A percentile compares a stretch with the other conserved stretches of the same genome.
Evolutionary conservation across 176 grass and related monocot species (phyloP).

Genomic region (Echinochloa phyllopogon): DNA sequence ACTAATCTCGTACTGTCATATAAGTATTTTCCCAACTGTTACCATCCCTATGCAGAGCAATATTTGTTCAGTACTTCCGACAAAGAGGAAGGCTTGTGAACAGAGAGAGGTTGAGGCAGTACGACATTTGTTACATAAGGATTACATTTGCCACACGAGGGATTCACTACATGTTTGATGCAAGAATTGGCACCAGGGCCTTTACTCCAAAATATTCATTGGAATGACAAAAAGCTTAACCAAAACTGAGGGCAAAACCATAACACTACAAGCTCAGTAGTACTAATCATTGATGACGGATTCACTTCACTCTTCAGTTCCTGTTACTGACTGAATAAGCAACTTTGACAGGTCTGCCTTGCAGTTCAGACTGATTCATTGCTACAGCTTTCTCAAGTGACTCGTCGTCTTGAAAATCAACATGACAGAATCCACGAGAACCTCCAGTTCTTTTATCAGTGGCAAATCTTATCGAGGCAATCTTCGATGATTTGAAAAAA

Average conservation of each 20-base stretch:
- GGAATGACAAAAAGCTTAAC: background rate
- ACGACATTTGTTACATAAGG: constrained; percentile 3
- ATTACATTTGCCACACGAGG: background rate
- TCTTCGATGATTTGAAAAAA: constrained; percentile 65
- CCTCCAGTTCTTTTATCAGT: constrained; percentile 60
- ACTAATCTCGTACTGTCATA: background rate
- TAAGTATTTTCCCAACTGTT: background rate
- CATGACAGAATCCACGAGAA: constrained; percentile 75
- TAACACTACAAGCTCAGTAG: background rate
- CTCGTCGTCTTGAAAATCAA: constrained; percentile 83
- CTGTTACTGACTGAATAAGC: constrained; percentile 79
- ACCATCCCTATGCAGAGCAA: background rate
- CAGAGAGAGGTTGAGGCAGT: background rate
- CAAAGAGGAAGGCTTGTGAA: background rate
- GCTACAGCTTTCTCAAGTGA: constrained; percentile 75
- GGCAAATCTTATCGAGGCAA: constrained; percentile 80
- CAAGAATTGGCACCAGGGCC: background rate
- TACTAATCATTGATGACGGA: background rate
- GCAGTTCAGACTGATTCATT: constrained; percentile 74
- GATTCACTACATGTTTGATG: background rate
- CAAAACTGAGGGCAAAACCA: constrained; percentile 14
- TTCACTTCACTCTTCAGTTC: constrained; percentile 51
- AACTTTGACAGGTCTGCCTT: constrained; percentile 75
- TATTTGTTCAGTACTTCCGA: background rate
- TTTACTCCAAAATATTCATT: background rate